phyloP scores from a whole-genome alignment of 768 basidiomycete genomes.

The Kwoniella pini region DNA sequence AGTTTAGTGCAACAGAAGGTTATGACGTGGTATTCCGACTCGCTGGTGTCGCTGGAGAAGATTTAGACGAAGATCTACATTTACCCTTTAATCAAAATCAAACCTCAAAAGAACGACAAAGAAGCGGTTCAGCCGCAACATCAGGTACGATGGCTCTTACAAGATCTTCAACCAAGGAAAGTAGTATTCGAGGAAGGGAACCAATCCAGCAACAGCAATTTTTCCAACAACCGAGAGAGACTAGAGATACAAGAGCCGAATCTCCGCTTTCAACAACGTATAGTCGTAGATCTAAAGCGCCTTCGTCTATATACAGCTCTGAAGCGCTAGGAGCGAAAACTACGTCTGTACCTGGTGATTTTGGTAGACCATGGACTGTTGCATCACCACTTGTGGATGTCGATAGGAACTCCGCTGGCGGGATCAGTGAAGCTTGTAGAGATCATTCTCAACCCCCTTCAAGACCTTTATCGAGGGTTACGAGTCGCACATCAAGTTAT shows the following conservation, averaged over 20 bases:
- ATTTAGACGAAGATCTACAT: slow-evolving; percentile 42
- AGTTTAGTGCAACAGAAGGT: slow-evolving; percentile 38
- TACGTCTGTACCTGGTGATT: slow-evolving; percentile 9
- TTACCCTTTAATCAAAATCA: background rate
- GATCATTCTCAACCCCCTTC: slow-evolving; percentile 37
- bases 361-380: slow-evolving; percentile 4
- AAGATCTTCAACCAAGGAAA: slow-evolving; percentile 15
- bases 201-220: background rate
- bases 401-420: background rate
- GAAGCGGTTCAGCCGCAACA: background rate
- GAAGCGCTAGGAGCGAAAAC: slow-evolving; percentile 7
- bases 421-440: slow-evolving; percentile 5
- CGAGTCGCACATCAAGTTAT: slow-evolving; percentile 34
- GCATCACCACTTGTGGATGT: background rate
- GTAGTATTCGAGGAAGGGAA: background rate
- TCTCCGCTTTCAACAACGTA: slow-evolving; percentile 6
- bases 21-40: slow-evolving; percentile 48
- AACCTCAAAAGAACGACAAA: slow-evolving; percentile 6
- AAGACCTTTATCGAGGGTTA: slow-evolving; percentile 37
- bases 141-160: slow-evolving; percentile 6
- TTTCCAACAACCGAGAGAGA: background rate
- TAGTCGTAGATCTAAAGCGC: slow-evolving; percentile 11
- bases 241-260: slow-evolving; percentile 13
- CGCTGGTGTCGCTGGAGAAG: slow-evolving; percentile 48
- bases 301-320: slow-evolving; percentile 9